Conservation (phyloP, 2,329 filamentous ascomycete genomes). For the Verticillium albo-atrum region DNA sequence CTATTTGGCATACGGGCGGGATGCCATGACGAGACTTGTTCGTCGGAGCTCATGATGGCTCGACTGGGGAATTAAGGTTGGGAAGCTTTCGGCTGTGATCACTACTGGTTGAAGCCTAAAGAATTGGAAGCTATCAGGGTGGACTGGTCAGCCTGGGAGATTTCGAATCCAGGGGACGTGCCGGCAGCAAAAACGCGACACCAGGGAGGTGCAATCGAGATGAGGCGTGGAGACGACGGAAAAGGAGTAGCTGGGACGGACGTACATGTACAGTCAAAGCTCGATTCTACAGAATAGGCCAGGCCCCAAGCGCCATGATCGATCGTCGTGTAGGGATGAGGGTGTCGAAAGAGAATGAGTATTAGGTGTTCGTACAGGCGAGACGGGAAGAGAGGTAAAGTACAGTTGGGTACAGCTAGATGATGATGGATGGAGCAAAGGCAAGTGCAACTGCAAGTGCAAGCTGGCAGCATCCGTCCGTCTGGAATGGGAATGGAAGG, state of each 20-base stretch:
- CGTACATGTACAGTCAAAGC: constrained; percentile 10
- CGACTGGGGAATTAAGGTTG: background rate
- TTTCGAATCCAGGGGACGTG: background rate
- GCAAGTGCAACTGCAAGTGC: background rate
- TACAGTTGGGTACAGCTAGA: background rate
- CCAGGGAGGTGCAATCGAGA: background rate
- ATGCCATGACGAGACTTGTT: constrained; percentile 32
- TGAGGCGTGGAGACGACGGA: background rate
- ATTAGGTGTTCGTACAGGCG: background rate
- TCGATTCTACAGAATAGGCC: constrained; percentile 1
- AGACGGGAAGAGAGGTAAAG: background rate
- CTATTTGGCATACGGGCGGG: constrained; percentile 34
- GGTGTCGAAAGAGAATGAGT: background rate
- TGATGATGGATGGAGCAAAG: background rate
- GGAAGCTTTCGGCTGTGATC: background rate
- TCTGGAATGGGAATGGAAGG: background rate
- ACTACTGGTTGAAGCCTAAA: background rate
- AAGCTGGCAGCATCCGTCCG: background rate
- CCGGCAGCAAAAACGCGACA: constrained; percentile 6
- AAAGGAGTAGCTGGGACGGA: background rate
- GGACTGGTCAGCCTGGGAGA: background rate
- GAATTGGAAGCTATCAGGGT: background rate
- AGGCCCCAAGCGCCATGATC: constrained; percentile 1
- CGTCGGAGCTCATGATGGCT: constrained; percentile 31
- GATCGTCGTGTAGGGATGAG: background rate